Percentiles rank a stretch among this genome's conserved stretches.
These are phyloP conservation scores for Fusarium napiforme DNA, from an alignment of 2,329 filamentous ascomycete species.

Conservation along the genomic window DNA sequence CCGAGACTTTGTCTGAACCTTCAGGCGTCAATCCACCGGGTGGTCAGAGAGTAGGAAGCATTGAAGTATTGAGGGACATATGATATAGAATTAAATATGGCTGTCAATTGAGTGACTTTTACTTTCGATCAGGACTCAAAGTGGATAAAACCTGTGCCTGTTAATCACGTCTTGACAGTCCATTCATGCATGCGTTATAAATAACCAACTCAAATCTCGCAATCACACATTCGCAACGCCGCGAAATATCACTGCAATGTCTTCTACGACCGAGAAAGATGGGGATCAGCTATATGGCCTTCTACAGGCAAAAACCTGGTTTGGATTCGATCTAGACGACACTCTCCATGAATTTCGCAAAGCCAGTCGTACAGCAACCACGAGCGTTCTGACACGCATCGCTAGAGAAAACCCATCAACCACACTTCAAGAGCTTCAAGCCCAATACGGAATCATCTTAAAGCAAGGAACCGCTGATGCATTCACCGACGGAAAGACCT, in stretches of 20 bases:
- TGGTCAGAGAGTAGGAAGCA: too few relatives aligned
- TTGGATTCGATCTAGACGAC: slow-evolving; percentile 61
- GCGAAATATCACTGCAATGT: not conserved
- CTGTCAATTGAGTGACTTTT: too few relatives aligned
- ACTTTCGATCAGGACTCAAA: too few relatives aligned
- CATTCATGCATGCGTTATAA: too few relatives aligned
- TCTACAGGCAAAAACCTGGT: slow-evolving; percentile 44
- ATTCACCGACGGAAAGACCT: slow-evolving; percentile 58
- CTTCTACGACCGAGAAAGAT: rapidly evolving
- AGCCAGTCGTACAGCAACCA: slow-evolving; percentile 52
- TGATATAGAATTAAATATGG: too few relatives aligned
- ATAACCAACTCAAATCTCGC: too few relatives aligned
- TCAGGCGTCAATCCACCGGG: too few relatives aligned
- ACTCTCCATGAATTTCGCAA: slow-evolving; percentile 59
- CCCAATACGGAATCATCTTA: slow-evolving; percentile 50
- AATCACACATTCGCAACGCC: too few relatives aligned
- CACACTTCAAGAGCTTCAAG: slow-evolving; percentile 25
- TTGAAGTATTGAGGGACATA: too few relatives aligned
- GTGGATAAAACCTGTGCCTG: not conserved
- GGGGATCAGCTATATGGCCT: not conserved
- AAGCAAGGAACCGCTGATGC: slow-evolving; percentile 50
- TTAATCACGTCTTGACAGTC: too few relatives aligned
- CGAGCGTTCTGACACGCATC: slow-evolving; percentile 48
- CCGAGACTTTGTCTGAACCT: not conserved
- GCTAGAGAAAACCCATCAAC: not conserved